phyloP scores from a whole-genome alignment of 2,329 filamentous ascomycete species.

The Coniochaeta prunicola region DNA sequence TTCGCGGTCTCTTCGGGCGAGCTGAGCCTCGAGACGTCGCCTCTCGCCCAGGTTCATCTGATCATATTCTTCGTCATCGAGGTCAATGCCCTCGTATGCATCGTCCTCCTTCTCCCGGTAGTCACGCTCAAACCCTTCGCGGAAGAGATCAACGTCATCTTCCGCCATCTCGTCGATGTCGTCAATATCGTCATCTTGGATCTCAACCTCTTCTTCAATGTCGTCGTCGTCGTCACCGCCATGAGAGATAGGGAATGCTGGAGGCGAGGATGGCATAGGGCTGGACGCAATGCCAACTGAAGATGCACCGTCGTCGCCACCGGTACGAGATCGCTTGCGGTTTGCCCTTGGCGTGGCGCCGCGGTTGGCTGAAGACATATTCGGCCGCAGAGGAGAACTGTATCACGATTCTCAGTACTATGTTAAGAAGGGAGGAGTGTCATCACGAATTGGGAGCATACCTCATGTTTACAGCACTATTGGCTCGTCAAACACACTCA shows the following conservation, averaged over 20 bases:
- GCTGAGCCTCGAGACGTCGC: slow-evolving; percentile 62
- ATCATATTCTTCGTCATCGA: slow-evolving; percentile 75
- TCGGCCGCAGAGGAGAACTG: slow-evolving; percentile 77
- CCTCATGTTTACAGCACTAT: slow-evolving; percentile 13
- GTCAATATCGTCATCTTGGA: slow-evolving; percentile 66
- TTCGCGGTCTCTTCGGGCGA: slow-evolving; percentile 69
- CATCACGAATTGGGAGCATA: background rate
- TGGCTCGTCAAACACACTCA: background rate
- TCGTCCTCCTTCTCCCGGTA: slow-evolving; percentile 65
- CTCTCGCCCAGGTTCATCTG: slow-evolving; percentile 60
- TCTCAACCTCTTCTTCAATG: slow-evolving; percentile 62
- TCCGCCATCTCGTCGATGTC: slow-evolving; percentile 78
- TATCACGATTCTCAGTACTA: background rate
- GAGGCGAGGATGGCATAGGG: slow-evolving; percentile 60
- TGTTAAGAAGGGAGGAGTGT: slow-evolving; percentile 1
- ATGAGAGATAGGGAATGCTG: slow-evolving; percentile 56
- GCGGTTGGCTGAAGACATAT: slow-evolving; percentile 77
- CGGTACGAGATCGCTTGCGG: slow-evolving; percentile 49
- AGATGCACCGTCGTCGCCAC: slow-evolving; percentile 43
- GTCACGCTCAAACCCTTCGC: slow-evolving; percentile 64
- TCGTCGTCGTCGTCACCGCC: slow-evolving; percentile 66
- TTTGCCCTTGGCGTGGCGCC: slow-evolving; percentile 46
- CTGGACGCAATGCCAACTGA: slow-evolving; percentile 48
- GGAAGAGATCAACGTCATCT: slow-evolving; percentile 73
- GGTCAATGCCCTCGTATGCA: slow-evolving; percentile 59